Evolutionary conservation across 108 stramenopile genomes (phyloP), one percentile per base, ranked within the genome.

Genomic region (Chaetoceros tenuissimus): DNA sequence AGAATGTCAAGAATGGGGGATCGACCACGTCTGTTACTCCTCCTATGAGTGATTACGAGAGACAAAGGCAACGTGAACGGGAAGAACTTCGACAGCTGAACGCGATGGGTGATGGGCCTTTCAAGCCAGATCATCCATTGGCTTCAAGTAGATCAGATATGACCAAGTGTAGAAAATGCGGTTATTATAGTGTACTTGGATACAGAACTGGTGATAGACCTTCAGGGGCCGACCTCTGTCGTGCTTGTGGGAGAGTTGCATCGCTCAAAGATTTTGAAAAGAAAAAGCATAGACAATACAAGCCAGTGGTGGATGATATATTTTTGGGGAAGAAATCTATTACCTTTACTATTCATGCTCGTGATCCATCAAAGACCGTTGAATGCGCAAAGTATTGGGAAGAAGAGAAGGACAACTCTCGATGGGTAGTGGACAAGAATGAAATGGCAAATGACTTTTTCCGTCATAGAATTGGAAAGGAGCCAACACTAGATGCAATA

Each of bases 361-460:
- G 60, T 49, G 75, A 76, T 52, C 69, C 69, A 13, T 48, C 70
- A 43, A 13, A 26, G 16, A 49, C 59, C 17, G 51, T 52, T 1
- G 27, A 50, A 24, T 76, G 44, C 55, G 30, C 54, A 30, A 19
- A 29, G 17, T 50, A 49, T 8, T 76, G 75, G 75, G 43, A 40
- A 18, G 25, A 59, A 25, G 56, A 53, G 8, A 31, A 17, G 21
- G 2, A 25, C 8, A 16, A 22, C 24, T 30, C 68, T 21, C 44
- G 48, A 47, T 73, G 72, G 72, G 28, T 58, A 16, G 68, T 68
- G 59, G 48, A 64, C 23, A 57, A 63, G 34, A 56, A 0, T n/a
- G 72, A 68, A 2, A 63, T 63, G 54, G 25, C 58, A 19, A n/a
- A 63, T 18, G 66, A 68, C 19, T 34, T 68, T 20, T 73, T 73